Conservation (phyloP, 2,329 filamentous ascomycete genomes). For the Nemania sp. region DNA sequence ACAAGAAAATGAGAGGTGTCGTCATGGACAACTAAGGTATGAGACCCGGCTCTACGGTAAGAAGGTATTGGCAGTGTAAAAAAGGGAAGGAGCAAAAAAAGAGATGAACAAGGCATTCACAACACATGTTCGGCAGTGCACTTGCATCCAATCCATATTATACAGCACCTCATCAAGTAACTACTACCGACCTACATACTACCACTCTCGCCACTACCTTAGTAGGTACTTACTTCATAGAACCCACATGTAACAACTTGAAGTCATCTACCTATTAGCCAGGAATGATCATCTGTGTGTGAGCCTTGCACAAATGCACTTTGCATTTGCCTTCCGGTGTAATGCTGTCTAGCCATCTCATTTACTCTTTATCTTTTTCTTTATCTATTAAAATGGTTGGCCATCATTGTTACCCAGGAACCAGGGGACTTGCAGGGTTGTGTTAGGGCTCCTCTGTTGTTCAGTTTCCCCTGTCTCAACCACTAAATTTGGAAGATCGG, state of each 20-base stretch:
- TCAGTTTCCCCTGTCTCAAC: conserved; percentile 8
- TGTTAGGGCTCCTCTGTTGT: conserved; percentile 17
- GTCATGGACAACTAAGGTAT: conserved; percentile 12
- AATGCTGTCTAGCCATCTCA: conserved; percentile 17
- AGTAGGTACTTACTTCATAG: no score
- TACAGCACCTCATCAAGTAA: not conserved
- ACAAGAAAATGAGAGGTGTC: conserved; percentile 8
- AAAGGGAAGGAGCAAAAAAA: no score
- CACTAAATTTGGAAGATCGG: conserved; percentile 8
- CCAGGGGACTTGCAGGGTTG: not conserved
- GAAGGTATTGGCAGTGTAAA: no score
- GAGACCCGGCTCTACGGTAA: not conserved
- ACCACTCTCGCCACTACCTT: no score
- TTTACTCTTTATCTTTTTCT: not conserved
- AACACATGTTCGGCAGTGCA: not conserved
- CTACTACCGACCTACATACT: no score
- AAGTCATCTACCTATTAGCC: not conserved
- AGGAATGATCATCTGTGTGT: not conserved
- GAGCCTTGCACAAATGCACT: conserved; percentile 10
- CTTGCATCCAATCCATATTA: conserved; percentile 11
- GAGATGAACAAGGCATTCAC: conserved; percentile 12
- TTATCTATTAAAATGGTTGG: not conserved
- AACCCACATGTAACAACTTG: no score
- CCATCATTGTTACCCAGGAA: not conserved
- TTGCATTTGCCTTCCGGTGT: conserved; percentile 16